Base-by-base conservation (phyloP, 108 stramenopile genomes). In the Epithemia pelagica region DNA sequence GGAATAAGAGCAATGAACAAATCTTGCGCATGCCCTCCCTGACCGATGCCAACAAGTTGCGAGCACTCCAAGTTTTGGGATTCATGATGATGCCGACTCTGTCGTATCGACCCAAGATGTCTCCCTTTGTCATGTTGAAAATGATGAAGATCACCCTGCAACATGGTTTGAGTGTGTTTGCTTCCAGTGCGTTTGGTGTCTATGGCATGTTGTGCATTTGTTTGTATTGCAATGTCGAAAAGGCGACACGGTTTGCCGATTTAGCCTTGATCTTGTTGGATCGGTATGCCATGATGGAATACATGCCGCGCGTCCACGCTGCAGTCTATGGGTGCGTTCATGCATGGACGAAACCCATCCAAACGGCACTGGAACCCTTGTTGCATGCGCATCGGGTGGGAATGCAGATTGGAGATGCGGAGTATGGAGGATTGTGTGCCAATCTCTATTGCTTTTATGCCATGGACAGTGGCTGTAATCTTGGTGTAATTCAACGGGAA, bases 121-220 rank as follows among this genome's bases (percentile, higher is more conserved):
- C 62, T 27, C 72, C 72, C 20, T 59, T 78, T 37, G 52, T 78
- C 2, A 32, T 54, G 2, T 56, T 72, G 31, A 70, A 67, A 33
- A 75, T 78, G 79, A 60, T 84, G 32, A 71, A 78, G 29, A 56
- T 84, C 2, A 75, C 79, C 0, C 8, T 84, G 26, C 32, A 30
- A 10, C 52, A 74, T 59, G 83, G 83, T 1, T 26, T 78, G 20
- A 63, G 63, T 54, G 61, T 67, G 3, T 65, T 75, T 23, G 73
- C 83, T 0, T 56, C 74, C 22, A 61, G 65, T 31, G 79, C 74
- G 21, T 84, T 80, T 73, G 73, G 77, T 46, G 64, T 61, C 21
- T 80, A 73, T 64, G 83, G 83, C 0, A 54, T 79, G 56, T 61
- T 77, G 0, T 82, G 81, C 37, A 46, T 59, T 7, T 19, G 27